These are phyloP conservation scores for Balansia obtecta DNA, from an alignment of 2,329 filamentous ascomycete genomes.

Conservation along the genomic window DNA sequence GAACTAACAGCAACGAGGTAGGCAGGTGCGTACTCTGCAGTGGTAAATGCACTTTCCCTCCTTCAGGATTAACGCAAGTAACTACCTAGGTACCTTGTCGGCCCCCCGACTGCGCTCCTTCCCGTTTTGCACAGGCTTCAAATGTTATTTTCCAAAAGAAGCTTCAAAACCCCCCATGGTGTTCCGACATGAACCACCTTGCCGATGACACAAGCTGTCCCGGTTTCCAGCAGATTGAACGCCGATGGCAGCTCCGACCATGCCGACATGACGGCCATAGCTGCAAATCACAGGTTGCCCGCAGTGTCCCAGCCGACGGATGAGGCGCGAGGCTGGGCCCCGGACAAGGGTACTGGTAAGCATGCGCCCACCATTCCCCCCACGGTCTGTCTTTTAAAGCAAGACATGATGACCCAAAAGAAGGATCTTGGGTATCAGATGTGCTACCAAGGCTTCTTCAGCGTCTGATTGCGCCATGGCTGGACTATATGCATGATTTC, in stretches of 20 bases:
- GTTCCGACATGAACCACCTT: background rate
- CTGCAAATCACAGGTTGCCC: background rate
- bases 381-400: slow-evolving; percentile 2
- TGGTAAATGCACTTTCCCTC: no score
- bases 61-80: no score
- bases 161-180: no score
- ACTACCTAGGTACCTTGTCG: no score
- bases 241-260: background rate
- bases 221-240: background rate
- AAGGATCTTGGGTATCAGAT: background rate
- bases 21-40: no score
- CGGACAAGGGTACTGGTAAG: background rate
- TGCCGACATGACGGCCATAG: background rate
- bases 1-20: no score
- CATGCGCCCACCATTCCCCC: slow-evolving; percentile 3
- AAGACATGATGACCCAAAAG: slow-evolving; percentile 4
- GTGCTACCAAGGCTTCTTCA: background rate
- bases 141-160: no score
- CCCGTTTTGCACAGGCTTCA: no score
- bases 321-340: background rate
- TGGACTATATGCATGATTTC: background rate
- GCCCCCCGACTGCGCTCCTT: no score
- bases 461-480: background rate
- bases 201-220: background rate
- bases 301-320: slow-evolving; percentile 1